These are phyloP conservation scores for rapeseed (Brassica napus) DNA, from an alignment of 345 rosid species.

Conservation along the genomic window Da-Ae NC_063447.1:49325001-49325500, in stretches of 20 bases:
- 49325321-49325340: slow-evolving; percentile 10
- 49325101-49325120: background rate
- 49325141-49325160: background rate
- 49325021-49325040: no score
- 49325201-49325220: background rate
- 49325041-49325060: no score
- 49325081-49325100: background rate
- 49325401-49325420: background rate
- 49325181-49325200: background rate
- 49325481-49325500: background rate
- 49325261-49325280: background rate
- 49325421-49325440: background rate
- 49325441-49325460: background rate
- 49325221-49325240: slow-evolving; percentile 21
- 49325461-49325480: background rate
- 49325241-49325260: slow-evolving; percentile 1
- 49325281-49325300: slow-evolving; percentile 2
- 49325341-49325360: background rate
- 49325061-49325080: background rate
- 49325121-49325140: background rate
- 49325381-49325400: background rate
- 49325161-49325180: background rate
- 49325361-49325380: background rate
- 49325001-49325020: no score
- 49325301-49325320: background rate